These are phyloP conservation scores for Marvania coccoides DNA, from an alignment of 139 green algal species.

Conservation along the genomic window DNA sequence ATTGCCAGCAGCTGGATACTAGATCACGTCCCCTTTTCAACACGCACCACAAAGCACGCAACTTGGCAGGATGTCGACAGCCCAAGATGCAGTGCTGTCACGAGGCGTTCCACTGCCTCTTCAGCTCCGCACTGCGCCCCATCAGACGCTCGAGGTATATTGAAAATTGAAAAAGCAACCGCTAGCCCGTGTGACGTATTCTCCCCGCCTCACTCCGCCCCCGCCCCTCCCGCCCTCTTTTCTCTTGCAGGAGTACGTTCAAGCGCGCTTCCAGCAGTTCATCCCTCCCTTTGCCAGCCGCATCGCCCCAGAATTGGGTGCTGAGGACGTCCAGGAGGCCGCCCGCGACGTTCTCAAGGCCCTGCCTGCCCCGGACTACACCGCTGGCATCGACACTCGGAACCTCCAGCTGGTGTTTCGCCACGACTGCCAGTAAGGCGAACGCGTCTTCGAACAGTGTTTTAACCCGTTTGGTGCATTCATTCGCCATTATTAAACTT, in stretches of 20 bases:
- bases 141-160: background rate
- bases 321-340: conserved; percentile 39
- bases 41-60: too few species aligned
- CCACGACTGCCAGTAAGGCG: conserved; percentile 79
- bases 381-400: conserved; percentile 42
- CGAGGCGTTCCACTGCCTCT: background rate
- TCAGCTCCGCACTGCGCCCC: background rate
- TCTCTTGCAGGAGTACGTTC: conserved; percentile 56
- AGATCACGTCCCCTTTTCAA: too few species aligned
- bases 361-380: conserved; percentile 56
- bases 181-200: background rate
- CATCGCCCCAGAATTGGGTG: conserved; percentile 32
- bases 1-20: too few species aligned
- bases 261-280: conserved; percentile 53
- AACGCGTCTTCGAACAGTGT: too few species aligned
- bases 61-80: too few species aligned
- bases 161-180: background rate
- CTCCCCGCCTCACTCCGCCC: background rate
- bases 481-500: too few species aligned
- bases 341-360: conserved; percentile 40
- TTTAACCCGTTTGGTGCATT: too few species aligned
- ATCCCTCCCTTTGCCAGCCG: conserved; percentile 26
- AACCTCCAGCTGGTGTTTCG: conserved; percentile 84
- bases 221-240: background rate
- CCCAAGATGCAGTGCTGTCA: too few species aligned